A percentile compares a stretch with the other conserved stretches of the same genome.
Evolutionary conservation across 108 stramenopile genomes (phyloP).

Genomic region (Nitzschia putrida): DNA sequence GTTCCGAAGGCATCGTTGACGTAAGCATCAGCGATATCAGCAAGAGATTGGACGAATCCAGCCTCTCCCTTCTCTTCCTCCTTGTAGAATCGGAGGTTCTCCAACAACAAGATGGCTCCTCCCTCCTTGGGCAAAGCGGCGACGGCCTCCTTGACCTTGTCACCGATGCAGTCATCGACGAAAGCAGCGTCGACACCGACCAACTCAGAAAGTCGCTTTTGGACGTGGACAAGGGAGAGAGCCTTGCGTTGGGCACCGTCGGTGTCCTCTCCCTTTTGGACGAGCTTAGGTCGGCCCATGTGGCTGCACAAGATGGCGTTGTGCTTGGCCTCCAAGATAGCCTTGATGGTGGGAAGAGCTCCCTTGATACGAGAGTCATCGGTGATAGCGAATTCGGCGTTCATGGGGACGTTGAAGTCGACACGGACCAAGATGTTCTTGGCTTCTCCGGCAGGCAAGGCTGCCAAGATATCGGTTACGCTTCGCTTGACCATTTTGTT

Average conservation of each 20-base stretch:
- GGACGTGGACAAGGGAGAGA: constrained; percentile 82
- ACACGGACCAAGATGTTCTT: constrained; percentile 79
- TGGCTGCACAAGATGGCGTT: constrained; percentile 81
- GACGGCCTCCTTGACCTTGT: constrained; percentile 49
- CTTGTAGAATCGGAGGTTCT: constrained; percentile 95
- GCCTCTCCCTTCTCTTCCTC: constrained; percentile 81
- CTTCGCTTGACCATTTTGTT: constrained; percentile 33
- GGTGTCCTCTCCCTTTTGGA: constrained; percentile 60
- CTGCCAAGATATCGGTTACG: constrained; percentile 47
- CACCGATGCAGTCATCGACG: constrained; percentile 74
- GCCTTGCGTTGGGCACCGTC: constrained; percentile 50
- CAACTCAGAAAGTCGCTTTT: constrained; percentile 73
- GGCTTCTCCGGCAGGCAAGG: constrained; percentile 25
- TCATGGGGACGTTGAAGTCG: constrained; percentile 87
- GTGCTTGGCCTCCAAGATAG: constrained; percentile 57
- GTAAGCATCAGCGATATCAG: constrained; percentile 73
- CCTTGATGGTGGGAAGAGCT: constrained; percentile 81
- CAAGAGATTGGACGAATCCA: constrained; percentile 51
- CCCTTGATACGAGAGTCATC: constrained; percentile 82
- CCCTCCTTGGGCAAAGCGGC: constrained; percentile 38
- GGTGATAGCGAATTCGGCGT: constrained; percentile 70
- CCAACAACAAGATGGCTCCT: constrained; percentile 81
- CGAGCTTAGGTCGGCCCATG: constrained; percentile 80
- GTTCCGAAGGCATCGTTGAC: constrained; percentile 99
- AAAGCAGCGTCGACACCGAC: constrained; percentile 74